Evolutionary conservation across 257 asterid species (phyloP).

Genomic region (Nicotiana otophora): DNA sequence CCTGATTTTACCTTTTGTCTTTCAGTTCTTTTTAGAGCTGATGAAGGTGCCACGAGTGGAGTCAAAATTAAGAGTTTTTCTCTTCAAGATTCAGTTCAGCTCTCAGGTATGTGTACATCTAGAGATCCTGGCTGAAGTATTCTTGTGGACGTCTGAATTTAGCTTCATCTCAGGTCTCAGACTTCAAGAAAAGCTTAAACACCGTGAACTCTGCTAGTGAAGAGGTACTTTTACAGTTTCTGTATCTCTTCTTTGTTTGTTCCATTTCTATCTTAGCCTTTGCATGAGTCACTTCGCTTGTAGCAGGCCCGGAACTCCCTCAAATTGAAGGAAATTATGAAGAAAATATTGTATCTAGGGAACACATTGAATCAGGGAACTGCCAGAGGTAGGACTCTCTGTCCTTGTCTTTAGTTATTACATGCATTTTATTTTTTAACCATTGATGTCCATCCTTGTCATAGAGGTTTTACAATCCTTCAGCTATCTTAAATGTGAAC

Average conservation of each 20-base stretch:
- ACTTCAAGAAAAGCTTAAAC: slow-evolving; percentile 72
- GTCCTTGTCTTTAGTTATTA: background rate
- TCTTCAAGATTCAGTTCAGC: slow-evolving; percentile 88
- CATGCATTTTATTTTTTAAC: background rate
- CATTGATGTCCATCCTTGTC: background rate
- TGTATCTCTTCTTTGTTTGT: background rate
- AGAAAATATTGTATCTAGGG: slow-evolving; percentile 78
- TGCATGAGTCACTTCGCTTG: slow-evolving; percentile 2
- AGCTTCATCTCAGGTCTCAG: slow-evolving; percentile 49
- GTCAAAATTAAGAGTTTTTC: slow-evolving; percentile 81
- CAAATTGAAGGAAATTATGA: slow-evolving; percentile 90
- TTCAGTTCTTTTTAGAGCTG: slow-evolving; percentile 95
- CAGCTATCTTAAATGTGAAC: background rate
- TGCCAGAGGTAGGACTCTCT: slow-evolving; percentile 71
- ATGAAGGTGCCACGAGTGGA: slow-evolving; percentile 99
- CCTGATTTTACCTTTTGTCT: slow-evolving; percentile 24
- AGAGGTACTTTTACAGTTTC: slow-evolving; percentile 48
- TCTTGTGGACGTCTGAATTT: slow-evolving; percentile 20
- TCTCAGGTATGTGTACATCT: slow-evolving; percentile 60
- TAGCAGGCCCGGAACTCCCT: slow-evolving; percentile 73
- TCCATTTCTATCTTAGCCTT: background rate
- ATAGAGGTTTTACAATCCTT: background rate
- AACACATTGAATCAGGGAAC: slow-evolving; percentile 95
- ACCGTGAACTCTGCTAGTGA: slow-evolving; percentile 85
- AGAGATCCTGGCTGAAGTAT: slow-evolving; percentile 7